These are phyloP conservation scores for Nadsonia commutata DNA, from an alignment of 1,139 yeast species.

Conservation along the genomic window DNA sequence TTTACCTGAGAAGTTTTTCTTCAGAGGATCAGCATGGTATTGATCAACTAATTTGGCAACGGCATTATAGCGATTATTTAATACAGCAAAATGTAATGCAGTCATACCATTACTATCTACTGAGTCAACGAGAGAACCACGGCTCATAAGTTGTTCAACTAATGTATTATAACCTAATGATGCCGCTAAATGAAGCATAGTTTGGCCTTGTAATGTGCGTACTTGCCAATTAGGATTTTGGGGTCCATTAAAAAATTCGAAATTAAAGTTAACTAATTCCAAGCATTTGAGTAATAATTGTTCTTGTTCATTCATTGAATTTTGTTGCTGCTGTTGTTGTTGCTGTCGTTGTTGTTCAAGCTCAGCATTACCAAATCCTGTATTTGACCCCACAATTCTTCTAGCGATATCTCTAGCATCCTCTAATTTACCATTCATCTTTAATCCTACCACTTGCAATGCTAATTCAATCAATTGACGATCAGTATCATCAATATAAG, in stretches of 20 bases:
- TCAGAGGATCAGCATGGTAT: constrained; percentile 41
- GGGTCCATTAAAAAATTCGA: neutral
- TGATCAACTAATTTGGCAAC: constrained; percentile 37
- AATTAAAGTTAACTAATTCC: constrained; percentile 13
- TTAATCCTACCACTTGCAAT: constrained; percentile 81
- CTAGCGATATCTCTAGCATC: constrained; percentile 86
- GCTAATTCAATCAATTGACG: constrained; percentile 86
- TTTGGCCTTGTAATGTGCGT: constrained; percentile 70
- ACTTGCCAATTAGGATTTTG: constrained; percentile 53
- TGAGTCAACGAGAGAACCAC: constrained; percentile 67
- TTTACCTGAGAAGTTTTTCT: constrained; percentile 47
- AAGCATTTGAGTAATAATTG: constrained; percentile 17
- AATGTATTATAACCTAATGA: constrained; percentile 54
- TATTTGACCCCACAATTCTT: constrained; percentile 40
- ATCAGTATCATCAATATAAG: constrained; percentile 87
- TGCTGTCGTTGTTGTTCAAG: constrained; percentile 7
- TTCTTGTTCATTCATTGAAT: constrained; percentile 12
- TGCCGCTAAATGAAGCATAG: constrained; percentile 73
- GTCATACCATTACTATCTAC: constrained; percentile 72
- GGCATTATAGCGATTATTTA: constrained; percentile 54
- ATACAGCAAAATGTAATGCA: constrained; percentile 74
- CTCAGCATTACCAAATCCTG: constrained; percentile 4
- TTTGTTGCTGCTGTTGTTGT: constrained; percentile 2
- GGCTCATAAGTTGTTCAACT: constrained; percentile 48
- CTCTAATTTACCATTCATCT: constrained; percentile 86